Percentiles rank a stretch among this genome's conserved stretches.
phyloP scores from a whole-genome alignment of 2,329 filamentous ascomycete species.

The Aureobasidium sp. region DNA sequence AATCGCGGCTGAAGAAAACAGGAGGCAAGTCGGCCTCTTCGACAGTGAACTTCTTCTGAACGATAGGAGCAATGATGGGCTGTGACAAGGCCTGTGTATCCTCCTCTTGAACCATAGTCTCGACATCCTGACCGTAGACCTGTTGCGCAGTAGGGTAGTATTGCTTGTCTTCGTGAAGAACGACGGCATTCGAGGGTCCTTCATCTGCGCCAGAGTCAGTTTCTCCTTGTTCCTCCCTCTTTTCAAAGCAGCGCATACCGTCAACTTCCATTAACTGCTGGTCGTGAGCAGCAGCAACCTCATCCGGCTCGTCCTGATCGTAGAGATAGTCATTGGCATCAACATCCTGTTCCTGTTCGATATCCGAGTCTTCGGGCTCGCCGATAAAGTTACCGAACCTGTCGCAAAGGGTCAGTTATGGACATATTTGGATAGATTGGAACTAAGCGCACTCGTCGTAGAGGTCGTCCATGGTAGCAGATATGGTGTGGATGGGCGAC shows the following conservation, averaged over 20 bases:
- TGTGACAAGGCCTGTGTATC: conserved; percentile 88
- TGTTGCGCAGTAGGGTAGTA: conserved; percentile 98
- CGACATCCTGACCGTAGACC: conserved; percentile 88
- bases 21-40: conserved; percentile 85
- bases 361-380: conserved; percentile 81
- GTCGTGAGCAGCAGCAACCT: conserved; percentile 47
- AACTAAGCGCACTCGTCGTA: conserved; percentile 71
- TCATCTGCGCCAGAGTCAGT: conserved; percentile 48
- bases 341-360: conserved; percentile 67
- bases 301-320: conserved; percentile 60
- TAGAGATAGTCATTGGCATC: conserved; percentile 74
- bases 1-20: conserved; percentile 79
- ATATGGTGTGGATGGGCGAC: conserved; percentile 13
- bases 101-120: conserved; percentile 93
- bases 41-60: conserved; percentile 92
- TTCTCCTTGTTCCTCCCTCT: not conserved
- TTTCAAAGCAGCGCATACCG: conserved; percentile 43
- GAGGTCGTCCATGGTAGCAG: conserved; percentile 73
- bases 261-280: conserved; percentile 94
- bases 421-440: conserved; percentile 13
- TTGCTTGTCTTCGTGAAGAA: conserved; percentile 98
- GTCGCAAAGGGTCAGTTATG: conserved; percentile 8
- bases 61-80: conserved; percentile 87
- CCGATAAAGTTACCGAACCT: conserved; percentile 99
- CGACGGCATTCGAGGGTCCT: conserved; percentile 89